Percentiles rank a stretch among this genome's conserved stretches.
Evolutionary conservation across 2,329 filamentous ascomycete species (phyloP).

Genomic region (Tolypocladium capitatum): DNA sequence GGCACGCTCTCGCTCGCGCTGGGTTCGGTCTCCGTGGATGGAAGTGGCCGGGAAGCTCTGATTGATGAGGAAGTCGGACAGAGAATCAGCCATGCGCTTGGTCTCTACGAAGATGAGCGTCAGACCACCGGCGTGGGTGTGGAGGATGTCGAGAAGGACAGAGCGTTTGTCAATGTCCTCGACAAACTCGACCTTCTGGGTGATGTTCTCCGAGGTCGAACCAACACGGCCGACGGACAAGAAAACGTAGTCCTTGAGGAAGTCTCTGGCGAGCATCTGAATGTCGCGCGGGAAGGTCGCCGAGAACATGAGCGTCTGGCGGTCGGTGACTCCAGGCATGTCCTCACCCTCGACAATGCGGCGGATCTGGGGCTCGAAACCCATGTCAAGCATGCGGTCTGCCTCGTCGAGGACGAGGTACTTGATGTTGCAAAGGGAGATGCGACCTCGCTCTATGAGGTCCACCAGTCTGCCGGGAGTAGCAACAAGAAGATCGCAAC

Average conservation of each 20-base stretch:
- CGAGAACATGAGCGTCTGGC: constrained; percentile 99
- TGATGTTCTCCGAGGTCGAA: constrained; percentile 99
- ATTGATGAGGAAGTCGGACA: constrained; percentile 97
- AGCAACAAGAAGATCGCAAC: constrained; percentile 92
- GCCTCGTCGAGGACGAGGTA: constrained; percentile 98
- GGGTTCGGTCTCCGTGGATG: constrained; percentile 95
- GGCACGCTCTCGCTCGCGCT: constrained; percentile 96
- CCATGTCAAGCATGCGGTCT: constrained; percentile 99
- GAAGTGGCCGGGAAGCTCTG: constrained; percentile 97
- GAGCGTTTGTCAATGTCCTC: constrained; percentile 97
- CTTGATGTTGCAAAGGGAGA: constrained; percentile 97
- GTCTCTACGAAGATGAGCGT: constrained; percentile 98
- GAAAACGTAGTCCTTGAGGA: constrained; percentile 99
- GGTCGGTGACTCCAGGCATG: constrained; percentile 72
- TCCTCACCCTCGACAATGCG: constrained; percentile 97
- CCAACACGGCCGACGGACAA: constrained; percentile 96
- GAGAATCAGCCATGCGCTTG: constrained; percentile 96
- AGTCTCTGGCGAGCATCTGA: constrained; percentile 96
- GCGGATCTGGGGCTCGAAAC: constrained; percentile 99
- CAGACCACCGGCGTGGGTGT: constrained; percentile 79
- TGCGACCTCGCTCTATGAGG: constrained; percentile 94
- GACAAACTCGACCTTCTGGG: constrained; percentile 95
- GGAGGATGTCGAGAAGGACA: constrained; percentile 90
- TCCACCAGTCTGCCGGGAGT: constrained; percentile 96
- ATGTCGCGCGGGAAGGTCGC: constrained; percentile 98